Evolutionary conservation across 2,329 filamentous ascomycete species (phyloP).

Genomic region (Aspergillus chevalieri): DNA sequence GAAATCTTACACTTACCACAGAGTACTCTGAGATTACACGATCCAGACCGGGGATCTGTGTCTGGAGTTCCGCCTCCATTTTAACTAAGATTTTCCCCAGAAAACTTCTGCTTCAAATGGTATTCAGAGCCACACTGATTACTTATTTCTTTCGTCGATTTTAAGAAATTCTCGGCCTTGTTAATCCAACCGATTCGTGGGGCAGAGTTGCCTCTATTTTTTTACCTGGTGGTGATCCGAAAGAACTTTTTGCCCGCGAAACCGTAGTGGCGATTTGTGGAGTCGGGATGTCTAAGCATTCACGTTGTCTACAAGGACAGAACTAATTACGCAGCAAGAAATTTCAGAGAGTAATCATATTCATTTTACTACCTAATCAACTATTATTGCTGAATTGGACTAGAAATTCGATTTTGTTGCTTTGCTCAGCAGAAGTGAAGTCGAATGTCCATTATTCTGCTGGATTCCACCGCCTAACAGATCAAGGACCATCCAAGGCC

Average conservation of each 20-base stretch:
- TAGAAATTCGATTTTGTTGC: too few relatives aligned
- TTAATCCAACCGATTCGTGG: background rate
- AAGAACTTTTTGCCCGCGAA: background rate
- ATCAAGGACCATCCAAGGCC: too few relatives aligned
- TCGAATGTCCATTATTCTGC: too few relatives aligned
- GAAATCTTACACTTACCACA: conserved; percentile 43
- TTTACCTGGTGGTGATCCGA: background rate
- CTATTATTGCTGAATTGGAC: too few relatives aligned
- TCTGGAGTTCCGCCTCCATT: conserved; percentile 85
- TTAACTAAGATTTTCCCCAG: conserved; percentile 4
- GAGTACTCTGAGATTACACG: conserved; percentile 87
- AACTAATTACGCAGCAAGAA: too few relatives aligned
- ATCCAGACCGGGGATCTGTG: conserved; percentile 79
- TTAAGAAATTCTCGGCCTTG: background rate
- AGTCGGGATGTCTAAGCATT: background rate
- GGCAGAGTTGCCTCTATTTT: background rate
- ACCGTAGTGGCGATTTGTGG: background rate
- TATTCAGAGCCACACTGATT: too few relatives aligned
- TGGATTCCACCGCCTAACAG: too few relatives aligned
- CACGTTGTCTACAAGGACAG: too few relatives aligned
- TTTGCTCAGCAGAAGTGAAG: too few relatives aligned
- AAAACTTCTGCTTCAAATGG: background rate
- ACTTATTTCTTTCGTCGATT: background rate
- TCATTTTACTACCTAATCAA: background rate
- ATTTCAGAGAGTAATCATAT: background rate